Evolutionary conservation across 2,329 filamentous ascomycete genomes (phyloP).

Genomic region (Sporothrix curviconia): DNA sequence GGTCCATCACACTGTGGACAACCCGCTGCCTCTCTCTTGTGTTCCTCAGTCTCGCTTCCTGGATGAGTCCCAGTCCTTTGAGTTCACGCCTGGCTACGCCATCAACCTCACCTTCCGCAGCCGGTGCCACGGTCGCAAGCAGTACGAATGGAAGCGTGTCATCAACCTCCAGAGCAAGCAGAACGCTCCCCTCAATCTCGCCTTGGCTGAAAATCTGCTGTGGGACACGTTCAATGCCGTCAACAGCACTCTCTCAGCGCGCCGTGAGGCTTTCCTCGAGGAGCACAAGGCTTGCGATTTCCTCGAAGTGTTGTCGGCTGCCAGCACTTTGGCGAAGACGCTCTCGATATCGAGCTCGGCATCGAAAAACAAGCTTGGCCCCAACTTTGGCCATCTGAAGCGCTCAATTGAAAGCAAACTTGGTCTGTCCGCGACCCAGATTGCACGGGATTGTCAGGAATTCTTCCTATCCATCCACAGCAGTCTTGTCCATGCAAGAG

Average conservation of each 20-base stretch:
- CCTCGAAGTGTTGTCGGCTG: conserved; percentile 32
- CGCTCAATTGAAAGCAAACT: conserved; percentile 38
- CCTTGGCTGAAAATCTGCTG: conserved; percentile 41
- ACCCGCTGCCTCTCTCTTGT: conserved; percentile 40
- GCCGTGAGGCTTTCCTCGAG: conserved; percentile 36
- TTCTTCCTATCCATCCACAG: conserved; percentile 37
- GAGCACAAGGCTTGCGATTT: conserved; percentile 32
- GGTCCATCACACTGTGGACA: conserved; percentile 34
- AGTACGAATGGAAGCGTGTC: conserved; percentile 32
- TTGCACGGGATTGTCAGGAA: conserved; percentile 36
- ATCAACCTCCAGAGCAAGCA: conserved; percentile 42
- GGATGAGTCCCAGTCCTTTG: conserved; percentile 39
- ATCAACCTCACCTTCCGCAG: conserved; percentile 41
- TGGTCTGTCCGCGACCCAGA: conserved; percentile 37
- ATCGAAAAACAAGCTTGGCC: conserved; percentile 46
- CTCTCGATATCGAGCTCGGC: conserved; percentile 39
- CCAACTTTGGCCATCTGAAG: conserved; percentile 38
- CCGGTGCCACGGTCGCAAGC: conserved; percentile 29
- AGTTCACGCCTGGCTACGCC: conserved; percentile 43
- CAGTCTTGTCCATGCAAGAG: conserved; percentile 32
- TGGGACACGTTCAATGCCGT: conserved; percentile 38
- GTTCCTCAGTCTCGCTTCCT: conserved; percentile 40
- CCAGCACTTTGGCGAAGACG: conserved; percentile 36
- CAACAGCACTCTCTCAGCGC: conserved; percentile 34
- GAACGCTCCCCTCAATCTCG: conserved; percentile 40